A percentile compares a stretch with the other conserved stretches of the same genome.
Conservation (phyloP, 2,329 filamentous ascomycete species). For the Onygena corvina region DNA sequence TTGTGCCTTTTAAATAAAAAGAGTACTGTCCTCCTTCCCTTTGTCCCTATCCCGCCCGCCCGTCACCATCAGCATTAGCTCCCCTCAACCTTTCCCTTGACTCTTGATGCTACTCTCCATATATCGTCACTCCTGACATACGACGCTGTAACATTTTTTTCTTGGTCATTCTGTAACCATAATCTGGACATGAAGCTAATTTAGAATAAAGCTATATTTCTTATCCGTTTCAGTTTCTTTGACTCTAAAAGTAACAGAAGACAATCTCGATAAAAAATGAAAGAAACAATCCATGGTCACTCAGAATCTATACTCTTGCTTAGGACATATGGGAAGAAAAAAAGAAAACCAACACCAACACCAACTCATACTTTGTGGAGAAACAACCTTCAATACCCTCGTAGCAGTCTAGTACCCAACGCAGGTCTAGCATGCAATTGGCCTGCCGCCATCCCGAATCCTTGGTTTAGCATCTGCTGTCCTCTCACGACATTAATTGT, state of each 20-base stretch:
- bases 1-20: background rate
- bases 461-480: background rate
- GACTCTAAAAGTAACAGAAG: background rate
- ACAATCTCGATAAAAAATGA: background rate
- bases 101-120: conserved; percentile 1
- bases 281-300: background rate
- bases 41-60: background rate
- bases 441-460: background rate
- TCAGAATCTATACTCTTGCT: background rate
- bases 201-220: conserved; percentile 4
- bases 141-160: conserved; percentile 1
- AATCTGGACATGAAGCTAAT: conserved; percentile 7
- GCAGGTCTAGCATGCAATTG: background rate
- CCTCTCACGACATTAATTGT: background rate
- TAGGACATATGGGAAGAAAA: background rate
- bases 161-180: conserved; percentile 9
- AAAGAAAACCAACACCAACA: background rate
- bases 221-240: background rate
- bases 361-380: background rate
- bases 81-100: background rate
- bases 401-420: background rate
- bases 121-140: background rate
- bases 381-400: background rate
- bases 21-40: background rate
- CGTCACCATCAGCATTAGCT: background rate